A percentile compares a stretch with the other conserved stretches of the same genome.
These are phyloP conservation scores for Solanum arcanum DNA, from an alignment of 257 asterid species.

Conservation along the genomic window DNA sequence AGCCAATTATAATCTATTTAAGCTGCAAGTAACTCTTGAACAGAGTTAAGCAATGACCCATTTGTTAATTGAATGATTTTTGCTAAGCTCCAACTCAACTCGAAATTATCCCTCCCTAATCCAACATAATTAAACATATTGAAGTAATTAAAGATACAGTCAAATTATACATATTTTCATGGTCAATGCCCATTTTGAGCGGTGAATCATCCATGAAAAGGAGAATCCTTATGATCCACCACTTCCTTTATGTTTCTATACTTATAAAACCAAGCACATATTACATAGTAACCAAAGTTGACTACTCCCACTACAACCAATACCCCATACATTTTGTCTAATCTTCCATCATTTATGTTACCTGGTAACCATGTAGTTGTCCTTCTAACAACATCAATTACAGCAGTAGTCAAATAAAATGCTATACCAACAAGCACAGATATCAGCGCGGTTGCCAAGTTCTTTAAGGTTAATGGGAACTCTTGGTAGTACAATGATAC, in stretches of 20 bases:
- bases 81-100: neutral
- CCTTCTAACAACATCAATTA: constrained; percentile 3
- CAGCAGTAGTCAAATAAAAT: neutral
- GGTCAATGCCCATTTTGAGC: neutral
- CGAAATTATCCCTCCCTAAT: neutral
- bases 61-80: neutral
- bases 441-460: constrained; percentile 42
- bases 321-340: constrained; percentile 18
- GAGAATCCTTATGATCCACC: neutral
- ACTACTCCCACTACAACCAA: neutral
- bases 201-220: neutral
- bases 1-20: neutral
- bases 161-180: neutral
- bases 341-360: constrained; percentile 13
- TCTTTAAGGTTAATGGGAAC: constrained; percentile 38
- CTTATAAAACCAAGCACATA: neutral
- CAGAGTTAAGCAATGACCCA: neutral
- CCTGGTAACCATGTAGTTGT: constrained; percentile 13
- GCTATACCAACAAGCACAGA: constrained; percentile 36
- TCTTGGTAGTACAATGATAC: constrained; percentile 49
- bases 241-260: neutral
- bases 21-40: neutral
- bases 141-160: no score
- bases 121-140: neutral
- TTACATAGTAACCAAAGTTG: constrained; percentile 6